phyloP scores from a whole-genome alignment of 2,329 filamentous ascomycete species.

The Thelonectria discophora region DNA sequence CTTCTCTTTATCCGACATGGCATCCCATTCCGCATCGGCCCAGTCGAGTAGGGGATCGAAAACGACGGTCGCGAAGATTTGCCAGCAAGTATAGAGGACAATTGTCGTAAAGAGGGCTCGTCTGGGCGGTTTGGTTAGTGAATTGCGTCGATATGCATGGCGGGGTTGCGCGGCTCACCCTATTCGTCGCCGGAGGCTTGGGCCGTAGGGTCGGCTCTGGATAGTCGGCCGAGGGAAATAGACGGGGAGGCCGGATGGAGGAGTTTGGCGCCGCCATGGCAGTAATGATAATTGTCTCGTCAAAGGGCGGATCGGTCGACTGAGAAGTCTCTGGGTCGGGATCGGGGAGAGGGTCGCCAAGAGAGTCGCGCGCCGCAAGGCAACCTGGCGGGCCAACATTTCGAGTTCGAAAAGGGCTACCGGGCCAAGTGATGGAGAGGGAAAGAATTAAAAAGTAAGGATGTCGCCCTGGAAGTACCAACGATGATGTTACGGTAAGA shows the following conservation, averaged over 20 bases:
- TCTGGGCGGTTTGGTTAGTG: constrained; percentile 35
- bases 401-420: constrained; percentile 15
- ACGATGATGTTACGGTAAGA: constrained; percentile 23
- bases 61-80: constrained; percentile 57
- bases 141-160: background rate
- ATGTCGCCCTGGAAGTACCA: constrained; percentile 11
- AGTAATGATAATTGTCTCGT: constrained; percentile 46
- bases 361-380: constrained; percentile 36
- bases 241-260: constrained; percentile 40
- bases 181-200: constrained; percentile 39
- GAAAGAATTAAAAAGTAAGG: constrained; percentile 4
- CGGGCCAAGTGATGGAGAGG: background rate
- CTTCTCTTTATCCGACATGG: constrained; percentile 55
- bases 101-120: constrained; percentile 45
- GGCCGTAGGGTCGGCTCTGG: constrained; percentile 23
- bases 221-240: constrained; percentile 44
- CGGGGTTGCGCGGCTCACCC: constrained; percentile 38
- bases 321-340: constrained; percentile 34
- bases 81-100: constrained; percentile 50
- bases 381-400: constrained; percentile 40
- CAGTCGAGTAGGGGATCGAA: constrained; percentile 56
- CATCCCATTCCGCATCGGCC: constrained; percentile 54
- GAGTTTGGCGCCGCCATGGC: constrained; percentile 44
- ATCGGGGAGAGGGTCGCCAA: constrained; percentile 33
- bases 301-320: constrained; percentile 33